A percentile compares a stretch with the other conserved stretches of the same genome.
These are phyloP conservation scores for Trypanosoma platydactyli DNA, from an alignment of 208 protist species.

Conservation along the genomic window DNA sequence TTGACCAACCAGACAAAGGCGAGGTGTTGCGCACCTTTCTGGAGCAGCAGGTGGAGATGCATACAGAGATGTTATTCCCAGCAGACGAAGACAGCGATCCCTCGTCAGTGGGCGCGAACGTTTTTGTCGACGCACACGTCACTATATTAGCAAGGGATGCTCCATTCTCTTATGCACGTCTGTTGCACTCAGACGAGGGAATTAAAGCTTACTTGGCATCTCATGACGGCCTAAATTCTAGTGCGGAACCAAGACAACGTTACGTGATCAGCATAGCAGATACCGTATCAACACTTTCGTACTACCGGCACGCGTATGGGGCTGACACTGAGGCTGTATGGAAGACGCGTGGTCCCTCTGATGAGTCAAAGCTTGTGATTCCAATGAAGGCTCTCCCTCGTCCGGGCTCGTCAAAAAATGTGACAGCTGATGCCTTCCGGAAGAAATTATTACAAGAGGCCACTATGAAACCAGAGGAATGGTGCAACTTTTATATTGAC, in stretches of 20 bases:
- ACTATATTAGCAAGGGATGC: conserved; percentile 86
- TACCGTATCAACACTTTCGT: conserved; percentile 71
- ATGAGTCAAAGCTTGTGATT: conserved; percentile 46
- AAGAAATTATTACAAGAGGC: conserved; percentile 70
- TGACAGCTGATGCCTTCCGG: conserved; percentile 57
- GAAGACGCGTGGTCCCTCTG: not conserved
- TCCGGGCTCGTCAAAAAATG: conserved; percentile 39
- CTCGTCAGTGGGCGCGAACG: conserved; percentile 30
- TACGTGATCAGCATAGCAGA: conserved; percentile 85
- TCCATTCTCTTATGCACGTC: conserved; percentile 66
- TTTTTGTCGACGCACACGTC: conserved; percentile 78
- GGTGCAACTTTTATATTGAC: conserved; percentile 86
- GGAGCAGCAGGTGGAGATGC: conserved; percentile 52
- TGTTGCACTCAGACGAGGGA: conserved; percentile 45
- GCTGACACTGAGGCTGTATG: conserved; percentile 26
- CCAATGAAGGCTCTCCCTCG: conserved; percentile 62
- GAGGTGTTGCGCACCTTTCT: conserved; percentile 66
- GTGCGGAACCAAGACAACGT: conserved; percentile 40
- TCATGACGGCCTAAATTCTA: conserved; percentile 41
- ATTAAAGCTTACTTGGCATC: conserved; percentile 54
- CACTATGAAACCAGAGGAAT: conserved; percentile 86
- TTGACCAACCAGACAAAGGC: conserved; percentile 38
- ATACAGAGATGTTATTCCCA: conserved; percentile 81
- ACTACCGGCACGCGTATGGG: conserved; percentile 72
- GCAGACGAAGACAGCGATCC: conserved; percentile 57